Base-by-base conservation (phyloP, 805 yeast genomes). In the Kodamaea kaohsiungensis region DNA sequence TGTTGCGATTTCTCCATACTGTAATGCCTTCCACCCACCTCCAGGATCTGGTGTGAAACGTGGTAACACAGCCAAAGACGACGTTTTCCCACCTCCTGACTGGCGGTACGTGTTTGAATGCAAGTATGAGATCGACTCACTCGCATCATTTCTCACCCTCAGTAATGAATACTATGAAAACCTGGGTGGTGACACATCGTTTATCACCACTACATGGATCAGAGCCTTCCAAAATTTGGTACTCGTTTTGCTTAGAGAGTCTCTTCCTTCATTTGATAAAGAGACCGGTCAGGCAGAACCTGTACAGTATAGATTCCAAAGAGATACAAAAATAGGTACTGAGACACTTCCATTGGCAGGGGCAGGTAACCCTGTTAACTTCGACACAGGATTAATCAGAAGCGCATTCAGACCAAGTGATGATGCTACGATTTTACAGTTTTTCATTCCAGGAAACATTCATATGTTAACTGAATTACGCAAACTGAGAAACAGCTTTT, bases 21-120 rank as follows among this genome's bases (percentile, higher is more conserved):
- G 97, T 69, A 91, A 91, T 69, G 97, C 97, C 0, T 91, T 89
- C 73, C 96, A 91, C 63, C 96, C 97, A 0, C 97, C 97, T 0
- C 72, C 72, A 2, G 71, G 64, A 5, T 77, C 86, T 1, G 73
- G 72, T 0, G 73, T 87, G 25, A 73, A 72, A 43, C 73, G 74
- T 39, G 84, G 81, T 30, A 69, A 78, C 1, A 73, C 88, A 6
- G 79, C 85, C 1, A 67, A 75, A 50, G 97, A 91, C 65, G 64
- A 69, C 3, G 96, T 91, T 4, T 66, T 61, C 37, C 97, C 97
- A 0, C 61, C 62, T 5, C 92, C 91, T 1, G 83, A 88, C 55
- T 88, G 91, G 85, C 66, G 67, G 15, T 75, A 75, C 22, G 96
- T 89, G 0, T 91, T 89, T 69, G 97, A 91, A 65, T 91, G 97